Base-by-base conservation (phyloP, 2,329 filamentous ascomycete species). In the Neophaeococcomyces mojaviensis region DNA sequence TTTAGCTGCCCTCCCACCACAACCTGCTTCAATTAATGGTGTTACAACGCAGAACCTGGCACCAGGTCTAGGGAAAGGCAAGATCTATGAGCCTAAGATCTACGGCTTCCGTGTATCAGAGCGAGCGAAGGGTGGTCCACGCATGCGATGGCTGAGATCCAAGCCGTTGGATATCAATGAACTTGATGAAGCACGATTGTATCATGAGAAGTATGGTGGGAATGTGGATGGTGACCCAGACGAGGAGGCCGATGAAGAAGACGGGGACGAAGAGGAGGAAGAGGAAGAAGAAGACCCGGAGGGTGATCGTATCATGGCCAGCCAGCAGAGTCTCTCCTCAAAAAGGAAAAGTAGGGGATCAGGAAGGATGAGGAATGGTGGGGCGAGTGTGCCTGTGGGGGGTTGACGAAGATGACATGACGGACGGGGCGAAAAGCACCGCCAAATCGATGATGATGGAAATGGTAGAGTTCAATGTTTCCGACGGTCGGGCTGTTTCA, bases 101-200 rank as follows among this genome's bases (percentile, higher is more conserved):
- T 98, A 97, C 67, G 92, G 92, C 22, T 98, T 98, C 71, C 80
- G 85, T 51, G 92, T 98, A 18, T 90, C 86, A 15, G 92, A 97
- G 66, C 76, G 89, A 48, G 87, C 92, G 34, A 81, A 86, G 55
- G 88, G 86, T 19, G 92, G 92, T 0, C 92, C 92, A 10, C 78
- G 92, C 50, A 98, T 98, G 92, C 88, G 89, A 63, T 98, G 92
- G 92, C 71, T 98, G 58, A 81, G 92, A 55, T 82, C 84, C 66
- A 84, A 88, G 61, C 92, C 92, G 0, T 72, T 74, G 12, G 80
- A 95, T 59, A 74, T 95, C 46, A 81, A 75, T 35, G 86, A 94
- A 58, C 72, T 97, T 40, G 88, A 98, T 61, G 92, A 98, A 68
- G 64, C 64, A 49, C 55, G 60, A 39, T 59, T 63, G 37, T 66